Base-by-base conservation (phyloP, 208 protist species). In the Trypanosoma melophagium region DNA sequence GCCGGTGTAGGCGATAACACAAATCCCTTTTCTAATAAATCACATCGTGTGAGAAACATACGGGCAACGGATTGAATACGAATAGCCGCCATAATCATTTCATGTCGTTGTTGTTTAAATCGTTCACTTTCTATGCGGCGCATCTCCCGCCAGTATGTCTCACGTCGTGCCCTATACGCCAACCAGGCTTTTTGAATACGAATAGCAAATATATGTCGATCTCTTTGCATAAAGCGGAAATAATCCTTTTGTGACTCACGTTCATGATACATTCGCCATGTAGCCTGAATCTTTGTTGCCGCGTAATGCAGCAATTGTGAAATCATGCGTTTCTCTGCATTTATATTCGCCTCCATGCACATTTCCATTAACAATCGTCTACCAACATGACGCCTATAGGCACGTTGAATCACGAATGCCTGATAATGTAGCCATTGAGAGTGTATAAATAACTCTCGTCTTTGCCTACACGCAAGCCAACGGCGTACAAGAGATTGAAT, bases 241-340 rank as follows among this genome's bases (percentile, higher is more conserved):
- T 74, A 83, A 1, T 68, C 75, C 8, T 38, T 66, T 24, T 66
- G 16, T 42, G 49, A 38, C 3, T 22, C 42, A 17, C 64, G 42
- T 7, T 54, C 66, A n/a, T 19, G 52, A 59, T 82, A 51, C 74
- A 78, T 85, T 22, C 83, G 80, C 83, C 85, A 92, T 5, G 60
- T 74, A 1, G 78, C 68, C 56, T 95, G 89, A 47, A 94, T 89
- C 35, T 76, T 72, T 2, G 78, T 66, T 7, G 82, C 89, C 21
- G 74, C 69, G 45, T 79, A 82, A 21, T 79, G 47, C 21, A 53
- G 60, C 21, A 64, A 47, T 38, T 77, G 69, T 10, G 19, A 45
- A 10, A 55, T 24, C 55, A 58, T 44, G 0, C 57, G 51, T 28
- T 24, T 21, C 42, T 65, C 80, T 17, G 68, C 55, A 3, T 61